Conservation (phyloP, 441 rosid species). For the Metrosideros polymorpha region DNA sequence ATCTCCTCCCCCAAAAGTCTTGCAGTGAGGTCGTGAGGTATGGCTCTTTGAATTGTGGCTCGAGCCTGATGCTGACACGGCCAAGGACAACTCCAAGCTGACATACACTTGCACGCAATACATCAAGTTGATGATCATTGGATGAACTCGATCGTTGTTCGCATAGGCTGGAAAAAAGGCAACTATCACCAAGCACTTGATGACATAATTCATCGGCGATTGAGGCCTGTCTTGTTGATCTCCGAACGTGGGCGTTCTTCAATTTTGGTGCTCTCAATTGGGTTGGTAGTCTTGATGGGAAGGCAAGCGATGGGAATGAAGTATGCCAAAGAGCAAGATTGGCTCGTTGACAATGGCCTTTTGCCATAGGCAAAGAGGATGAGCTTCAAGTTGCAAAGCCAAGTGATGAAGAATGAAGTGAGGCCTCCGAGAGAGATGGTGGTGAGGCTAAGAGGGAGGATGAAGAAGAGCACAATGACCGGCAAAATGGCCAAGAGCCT, state of each 20-base stretch:
- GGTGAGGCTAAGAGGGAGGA: conserved; percentile 8
- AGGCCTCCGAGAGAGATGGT: conserved; percentile 3
- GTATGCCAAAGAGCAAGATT: background rate
- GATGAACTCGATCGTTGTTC: background rate
- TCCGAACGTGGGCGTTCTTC: background rate
- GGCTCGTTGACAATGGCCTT: background rate
- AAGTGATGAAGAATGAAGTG: conserved; percentile 3
- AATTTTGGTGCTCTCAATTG: background rate
- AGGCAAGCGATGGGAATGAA: conserved; percentile 7
- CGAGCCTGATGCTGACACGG: background rate
- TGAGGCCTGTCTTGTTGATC: background rate
- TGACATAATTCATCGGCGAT: background rate
- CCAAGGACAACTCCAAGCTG: background rate
- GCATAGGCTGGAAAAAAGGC: background rate
- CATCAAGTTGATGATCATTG: background rate
- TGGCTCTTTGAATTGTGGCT: conserved; percentile 16
- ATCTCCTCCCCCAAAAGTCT: conserved; percentile 35
- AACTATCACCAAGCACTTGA: background rate
- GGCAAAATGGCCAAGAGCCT: background rate
- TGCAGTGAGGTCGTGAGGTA: conserved; percentile 16
- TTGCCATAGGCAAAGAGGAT: conserved; percentile 4
- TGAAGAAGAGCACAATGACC: background rate
- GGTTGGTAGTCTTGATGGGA: background rate
- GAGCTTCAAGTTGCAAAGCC: conserved; percentile 14
- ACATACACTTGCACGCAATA: background rate